These are phyloP conservation scores for Penicillium concentricum DNA, from an alignment of 2,329 filamentous ascomycete genomes.

Conservation along the genomic window DNA sequence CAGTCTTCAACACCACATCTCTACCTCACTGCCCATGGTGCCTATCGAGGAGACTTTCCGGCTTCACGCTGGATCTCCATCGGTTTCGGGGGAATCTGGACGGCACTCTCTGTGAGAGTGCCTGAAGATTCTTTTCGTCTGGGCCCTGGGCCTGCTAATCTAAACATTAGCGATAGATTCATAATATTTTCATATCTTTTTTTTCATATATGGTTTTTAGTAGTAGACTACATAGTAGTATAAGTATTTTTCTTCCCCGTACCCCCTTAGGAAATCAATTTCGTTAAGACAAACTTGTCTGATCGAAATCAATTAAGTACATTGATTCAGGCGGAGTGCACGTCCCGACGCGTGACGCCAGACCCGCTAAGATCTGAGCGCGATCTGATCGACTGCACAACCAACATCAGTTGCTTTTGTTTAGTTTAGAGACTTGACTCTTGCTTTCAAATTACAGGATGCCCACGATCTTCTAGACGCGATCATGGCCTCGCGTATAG, in stretches of 20 bases:
- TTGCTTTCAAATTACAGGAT: slow-evolving; percentile 17
- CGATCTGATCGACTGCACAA: slow-evolving; percentile 12
- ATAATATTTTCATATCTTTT: slow-evolving; percentile 19
- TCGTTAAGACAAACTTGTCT: not conserved
- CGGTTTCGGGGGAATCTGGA: slow-evolving; percentile 6
- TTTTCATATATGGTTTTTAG: not conserved
- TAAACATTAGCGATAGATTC: slow-evolving; percentile 39
- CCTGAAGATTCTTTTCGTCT: slow-evolving; percentile 3
- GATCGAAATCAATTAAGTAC: not conserved
- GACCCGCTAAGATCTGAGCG: slow-evolving; percentile 14
- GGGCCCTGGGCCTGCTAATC: slow-evolving; percentile 32
- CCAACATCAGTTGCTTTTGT: slow-evolving; percentile 1
- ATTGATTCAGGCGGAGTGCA: slow-evolving; percentile 8
- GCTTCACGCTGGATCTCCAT: slow-evolving; percentile 4
- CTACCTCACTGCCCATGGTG: slow-evolving; percentile 16
- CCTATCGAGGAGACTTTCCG: slow-evolving; percentile 5
- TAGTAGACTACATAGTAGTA: no score
- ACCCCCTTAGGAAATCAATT: no score
- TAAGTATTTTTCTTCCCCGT: no score
- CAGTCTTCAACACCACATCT: slow-evolving; percentile 42
- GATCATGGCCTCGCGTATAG: slow-evolving; percentile 39
- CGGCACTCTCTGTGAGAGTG: slow-evolving; percentile 5
- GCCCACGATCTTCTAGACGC: slow-evolving; percentile 22
- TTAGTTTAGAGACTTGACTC: slow-evolving; percentile 3
- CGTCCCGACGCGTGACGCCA: slow-evolving; percentile 30